Evolutionary conservation across 164 flowering plant genomes (phyloP).

Genomic region (Tinospora cordifolia): DNA sequence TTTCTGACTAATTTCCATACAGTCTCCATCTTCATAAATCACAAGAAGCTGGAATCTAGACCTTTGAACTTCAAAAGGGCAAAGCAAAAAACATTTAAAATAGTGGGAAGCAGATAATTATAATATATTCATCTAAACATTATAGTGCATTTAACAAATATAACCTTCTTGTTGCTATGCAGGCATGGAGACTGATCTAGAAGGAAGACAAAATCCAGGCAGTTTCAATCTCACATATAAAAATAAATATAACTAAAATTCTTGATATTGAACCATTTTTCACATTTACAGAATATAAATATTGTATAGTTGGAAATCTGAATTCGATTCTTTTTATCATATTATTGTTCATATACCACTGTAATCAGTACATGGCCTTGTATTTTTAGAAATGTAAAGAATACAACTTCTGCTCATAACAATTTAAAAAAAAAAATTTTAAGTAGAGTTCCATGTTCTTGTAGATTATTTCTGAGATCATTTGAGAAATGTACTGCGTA

Average conservation of each 20-base stretch:
- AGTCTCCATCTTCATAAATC: neutral
- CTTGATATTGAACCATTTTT: neutral
- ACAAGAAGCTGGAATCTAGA: neutral
- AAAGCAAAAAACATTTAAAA: no score
- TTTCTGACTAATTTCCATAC: neutral
- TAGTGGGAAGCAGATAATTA: no score
- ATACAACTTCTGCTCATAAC: no score
- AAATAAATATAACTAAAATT: neutral
- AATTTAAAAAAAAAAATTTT: neutral
- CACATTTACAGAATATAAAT: neutral
- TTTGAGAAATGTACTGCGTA: neutral
- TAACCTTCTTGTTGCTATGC: conserved; percentile 16
- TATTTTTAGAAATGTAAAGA: neutral
- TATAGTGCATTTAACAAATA: neutral
- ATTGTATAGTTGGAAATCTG: neutral
- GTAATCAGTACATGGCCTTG: neutral
- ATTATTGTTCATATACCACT: neutral
- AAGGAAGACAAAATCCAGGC: neutral
- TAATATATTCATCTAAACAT: no score
- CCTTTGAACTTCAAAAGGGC: no score
- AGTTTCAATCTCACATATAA: neutral
- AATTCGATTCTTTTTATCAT: neutral
- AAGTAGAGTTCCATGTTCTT: no score
- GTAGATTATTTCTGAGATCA: no score
- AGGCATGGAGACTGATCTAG: conserved; percentile 67